phyloP scores from a whole-genome alignment of 768 basidiomycete species.

The Boletellus emodensis region DNA sequence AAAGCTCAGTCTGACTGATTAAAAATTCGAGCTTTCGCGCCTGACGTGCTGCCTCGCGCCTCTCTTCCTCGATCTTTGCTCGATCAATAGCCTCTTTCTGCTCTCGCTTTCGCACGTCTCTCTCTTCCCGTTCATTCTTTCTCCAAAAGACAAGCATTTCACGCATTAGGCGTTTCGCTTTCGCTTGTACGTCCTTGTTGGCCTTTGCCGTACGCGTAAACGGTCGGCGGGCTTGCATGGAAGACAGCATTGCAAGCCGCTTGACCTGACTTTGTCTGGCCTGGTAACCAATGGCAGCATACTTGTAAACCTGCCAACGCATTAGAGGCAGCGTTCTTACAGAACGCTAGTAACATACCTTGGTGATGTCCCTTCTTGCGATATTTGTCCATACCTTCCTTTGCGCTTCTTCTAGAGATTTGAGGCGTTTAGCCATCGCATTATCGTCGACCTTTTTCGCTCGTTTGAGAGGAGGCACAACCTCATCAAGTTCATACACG shows the following conservation, averaged over 20 bases:
- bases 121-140: constrained; percentile 95
- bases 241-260: constrained; percentile 69
- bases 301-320: constrained; percentile 67
- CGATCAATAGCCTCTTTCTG: constrained; percentile 92
- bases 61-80: constrained; percentile 86
- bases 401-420: constrained; percentile 77
- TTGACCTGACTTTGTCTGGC: constrained; percentile 67
- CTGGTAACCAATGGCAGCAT: constrained; percentile 61
- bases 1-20: constrained; percentile 97
- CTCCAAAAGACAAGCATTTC: constrained; percentile 98
- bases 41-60: constrained; percentile 88
- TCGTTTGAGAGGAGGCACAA: constrained; percentile 64
- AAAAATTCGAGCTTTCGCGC: constrained; percentile 97
- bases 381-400: constrained; percentile 89
- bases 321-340: constrained; percentile 4
- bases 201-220: constrained; percentile 71
- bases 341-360: constrained; percentile 40
- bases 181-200: constrained; percentile 77
- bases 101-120: constrained; percentile 87
- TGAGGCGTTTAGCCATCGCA: constrained; percentile 70
- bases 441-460: constrained; percentile 75
- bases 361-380: constrained; percentile 77
- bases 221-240: constrained; percentile 74
- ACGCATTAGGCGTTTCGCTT: constrained; percentile 84
- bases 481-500: constrained; percentile 70